These are phyloP conservation scores for Phytophthora syringae DNA, from an alignment of 352 stramenopile genomes.

Conservation along the genomic window DNA sequence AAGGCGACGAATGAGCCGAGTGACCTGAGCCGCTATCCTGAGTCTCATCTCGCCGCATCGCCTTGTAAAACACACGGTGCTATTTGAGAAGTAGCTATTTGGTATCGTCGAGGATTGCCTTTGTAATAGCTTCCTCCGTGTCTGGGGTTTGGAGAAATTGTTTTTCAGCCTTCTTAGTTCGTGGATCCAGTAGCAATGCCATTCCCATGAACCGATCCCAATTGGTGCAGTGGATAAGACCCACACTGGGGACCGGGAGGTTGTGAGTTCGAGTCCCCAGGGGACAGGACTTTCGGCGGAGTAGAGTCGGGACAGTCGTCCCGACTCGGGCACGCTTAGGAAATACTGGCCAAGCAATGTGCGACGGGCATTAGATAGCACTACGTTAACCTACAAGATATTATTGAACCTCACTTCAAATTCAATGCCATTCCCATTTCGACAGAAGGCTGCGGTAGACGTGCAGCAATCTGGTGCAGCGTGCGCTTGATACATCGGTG, in stretches of 20 bases:
- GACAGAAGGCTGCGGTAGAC: background rate
- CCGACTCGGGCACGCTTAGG: too few species aligned
- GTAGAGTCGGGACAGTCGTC: too few species aligned
- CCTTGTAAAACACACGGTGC: background rate
- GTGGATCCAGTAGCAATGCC: background rate
- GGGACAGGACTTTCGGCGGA: too few species aligned
- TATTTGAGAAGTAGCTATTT: background rate
- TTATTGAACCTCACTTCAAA: too few species aligned
- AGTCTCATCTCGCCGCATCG: background rate
- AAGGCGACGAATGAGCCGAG: background rate
- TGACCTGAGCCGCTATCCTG: background rate
- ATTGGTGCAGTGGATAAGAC: too few species aligned
- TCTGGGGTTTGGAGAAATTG: background rate
- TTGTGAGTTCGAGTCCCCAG: too few species aligned
- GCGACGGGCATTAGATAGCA: too few species aligned
- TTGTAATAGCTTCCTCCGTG: background rate
- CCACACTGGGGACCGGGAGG: too few species aligned
- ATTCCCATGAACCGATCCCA: too few species aligned
- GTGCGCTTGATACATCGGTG: background rate
- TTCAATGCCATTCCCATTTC: background rate
- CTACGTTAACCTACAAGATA: too few species aligned
- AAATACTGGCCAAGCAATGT: too few species aligned
- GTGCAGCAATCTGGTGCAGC: background rate
- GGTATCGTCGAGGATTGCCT: background rate
- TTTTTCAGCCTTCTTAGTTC: background rate